Base-by-base conservation (phyloP, 2,329 filamentous ascomycete species). In the Berkeleyomyces rouxiae region DNA sequence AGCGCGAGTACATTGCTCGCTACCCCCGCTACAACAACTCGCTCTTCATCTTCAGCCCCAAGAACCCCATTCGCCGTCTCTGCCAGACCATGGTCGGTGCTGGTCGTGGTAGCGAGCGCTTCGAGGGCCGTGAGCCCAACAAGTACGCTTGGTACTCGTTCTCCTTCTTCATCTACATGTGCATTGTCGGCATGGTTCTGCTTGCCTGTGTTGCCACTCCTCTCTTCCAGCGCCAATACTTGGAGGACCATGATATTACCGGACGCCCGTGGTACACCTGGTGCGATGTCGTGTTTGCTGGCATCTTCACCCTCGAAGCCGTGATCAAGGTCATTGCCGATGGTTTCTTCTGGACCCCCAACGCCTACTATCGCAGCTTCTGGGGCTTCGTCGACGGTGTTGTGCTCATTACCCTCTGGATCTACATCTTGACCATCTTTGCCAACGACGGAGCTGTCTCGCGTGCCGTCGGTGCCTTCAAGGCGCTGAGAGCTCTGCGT, bases 161-260 rank as follows among this genome's bases (percentile, higher is more conserved):
- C 71, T 96, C 93, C 0, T 89, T 90, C 3, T 87, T 99, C 68
- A 88, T 97, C 62, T 99, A 99, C 71, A 84, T 87, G 33, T 87
- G 89, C 11, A 96, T 99, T 66, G 88, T 97, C 49, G 88, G 90
- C 59, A 99, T 99, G 95, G 93, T 99, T n/a, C 74, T 96, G 53
- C 80, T 99, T 60, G 93, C 93, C 39, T 99, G 92, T 70, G 79
- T 97, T 59, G 96, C 91, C 1, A 99, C 93, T 1, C 93, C 93
- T 0, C 77, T 99, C 13, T 99, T 95, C 71, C 93, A 99, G 71
- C 90, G 87, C 71, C 80, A 90, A 67, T 95, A 96, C 70, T 92
- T 91, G 68, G 72, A 81, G 61, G 76, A 72, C 4, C 79, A 83
- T 51, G 73, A 79, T 64, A 61, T 53, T n/a, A 33, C 49, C 40